Conservation (phyloP, 768 basidiomycete species). For the Russula sp. region DNA sequence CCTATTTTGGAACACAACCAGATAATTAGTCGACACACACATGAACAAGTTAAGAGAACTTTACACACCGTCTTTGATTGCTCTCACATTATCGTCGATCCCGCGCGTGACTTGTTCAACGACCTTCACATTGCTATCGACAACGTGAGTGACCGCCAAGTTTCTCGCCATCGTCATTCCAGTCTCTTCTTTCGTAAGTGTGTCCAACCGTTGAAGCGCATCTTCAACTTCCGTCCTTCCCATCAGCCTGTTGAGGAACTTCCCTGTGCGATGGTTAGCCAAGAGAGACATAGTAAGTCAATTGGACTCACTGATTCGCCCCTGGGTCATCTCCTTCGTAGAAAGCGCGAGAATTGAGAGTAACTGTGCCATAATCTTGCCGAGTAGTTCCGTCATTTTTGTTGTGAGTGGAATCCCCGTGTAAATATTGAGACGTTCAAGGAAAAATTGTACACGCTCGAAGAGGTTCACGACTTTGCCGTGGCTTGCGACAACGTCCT, state of each 20-base stretch:
- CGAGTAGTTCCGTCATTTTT: neutral
- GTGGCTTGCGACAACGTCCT: neutral
- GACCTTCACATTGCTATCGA: neutral
- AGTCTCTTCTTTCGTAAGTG: neutral
- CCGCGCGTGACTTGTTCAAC: neutral
- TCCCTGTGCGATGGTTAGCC: neutral
- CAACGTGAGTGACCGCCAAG: neutral
- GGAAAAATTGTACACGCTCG: conserved; percentile 3
- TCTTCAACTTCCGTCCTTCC: neutral
- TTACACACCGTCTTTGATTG: neutral
- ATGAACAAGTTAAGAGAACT: neutral
- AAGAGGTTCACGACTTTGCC: neutral
- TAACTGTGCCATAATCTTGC: neutral
- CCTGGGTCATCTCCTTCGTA: neutral
- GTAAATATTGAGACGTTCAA: conserved; percentile 2
- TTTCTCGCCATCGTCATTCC: neutral
- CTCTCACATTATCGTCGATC: neutral
- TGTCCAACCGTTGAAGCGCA: neutral
- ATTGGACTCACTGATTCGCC: neutral
- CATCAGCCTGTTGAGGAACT: neutral
- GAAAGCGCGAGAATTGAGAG: neutral
- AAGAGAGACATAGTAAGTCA: no score
- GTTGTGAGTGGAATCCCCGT: neutral
- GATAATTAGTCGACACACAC: neutral
- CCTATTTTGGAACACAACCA: neutral